Evolutionary conservation across 2,329 filamentous ascomycete species (phyloP), one percentile per base, ranked within the genome.

Genomic region (Calonectria hongkongensis): DNA sequence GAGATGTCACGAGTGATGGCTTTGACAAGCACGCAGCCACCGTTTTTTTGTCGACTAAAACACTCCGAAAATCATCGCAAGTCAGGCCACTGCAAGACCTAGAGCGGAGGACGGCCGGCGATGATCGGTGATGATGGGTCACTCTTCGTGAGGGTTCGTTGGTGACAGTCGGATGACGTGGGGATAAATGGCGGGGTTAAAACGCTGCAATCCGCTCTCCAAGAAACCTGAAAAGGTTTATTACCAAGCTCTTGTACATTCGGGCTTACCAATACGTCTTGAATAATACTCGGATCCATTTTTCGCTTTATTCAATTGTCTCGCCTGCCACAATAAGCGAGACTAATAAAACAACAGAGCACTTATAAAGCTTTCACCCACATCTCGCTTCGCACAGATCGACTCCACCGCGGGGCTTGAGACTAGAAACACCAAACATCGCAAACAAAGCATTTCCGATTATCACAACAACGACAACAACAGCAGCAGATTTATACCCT

Each of bases 121-220:
- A 71, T 12, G 43, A 68, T 68, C 68, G 71, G 70, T 41, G 43
- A 62, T 43, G 25, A 41, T 73, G 70, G 70, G 72, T 72, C 74
- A 73, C 70, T 43, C 30, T 66, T 15, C 30, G 39, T 25, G 28
- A 74, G 9, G 69, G 56, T 66, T 76, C 66, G 58, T 69, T 50
- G 51, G 60, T 69, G 70, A 54, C 62, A 60, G 21, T 73, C 72
- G 62, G 69, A 79, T 79, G 77, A 79, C 76, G 77, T 74, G 77
- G 77, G 74, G 68, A 71, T 48, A 30, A 68, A 73, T 76, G 73
- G 77, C 75, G 77, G 77, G 77, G 77, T 79, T 71, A 68, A 66
- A 68, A 62, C 39, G 45, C 67, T 68, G 13, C 56, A 60, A 18
- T 66, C 60, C 66, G 50, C 70, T 21, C 5, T 45, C 25, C 21